These are phyloP conservation scores for Noccaea bulbosa DNA, from an alignment of 345 rosid species.

Conservation along the genomic window DNA sequence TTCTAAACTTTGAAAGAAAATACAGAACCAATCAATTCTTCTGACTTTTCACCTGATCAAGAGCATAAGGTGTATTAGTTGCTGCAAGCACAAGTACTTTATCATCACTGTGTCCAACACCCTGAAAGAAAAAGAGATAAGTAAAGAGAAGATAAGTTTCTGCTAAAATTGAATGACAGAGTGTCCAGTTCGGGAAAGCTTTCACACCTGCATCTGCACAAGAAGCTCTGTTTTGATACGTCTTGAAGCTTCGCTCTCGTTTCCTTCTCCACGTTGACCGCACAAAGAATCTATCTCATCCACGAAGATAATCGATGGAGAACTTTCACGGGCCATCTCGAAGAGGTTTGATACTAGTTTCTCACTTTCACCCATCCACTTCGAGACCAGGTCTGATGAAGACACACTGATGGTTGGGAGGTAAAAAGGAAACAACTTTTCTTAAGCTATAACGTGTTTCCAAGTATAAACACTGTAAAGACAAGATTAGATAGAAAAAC, in stretches of 20 bases:
- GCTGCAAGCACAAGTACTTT: conserved; percentile 98
- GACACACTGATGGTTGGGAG: conserved; percentile 62
- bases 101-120: conserved; percentile 86
- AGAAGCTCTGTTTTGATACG: conserved; percentile 97
- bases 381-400: conserved; percentile 93
- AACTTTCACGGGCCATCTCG: conserved; percentile 95
- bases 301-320: conserved; percentile 86
- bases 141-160: conserved; percentile 20
- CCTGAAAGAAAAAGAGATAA: conserved; percentile 49
- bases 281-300: conserved; percentile 97
- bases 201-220: conserved; percentile 93
- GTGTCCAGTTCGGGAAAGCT: background rate
- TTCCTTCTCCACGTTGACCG: conserved; percentile 95
- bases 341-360: conserved; percentile 92
- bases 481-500: conserved; percentile 21
- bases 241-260: conserved; percentile 95
- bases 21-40: conserved; percentile 12
- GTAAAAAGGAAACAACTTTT: conserved; percentile 32
- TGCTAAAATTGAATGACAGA: conserved; percentile 1
- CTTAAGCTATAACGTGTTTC: conserved; percentile 35
- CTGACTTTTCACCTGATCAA: conserved; percentile 68
- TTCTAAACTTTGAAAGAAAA: conserved; percentile 24
- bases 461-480: conserved; percentile 30
- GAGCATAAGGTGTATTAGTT: conserved; percentile 90
- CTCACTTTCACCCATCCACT: conserved; percentile 99